Conservation (phyloP, 495 filamentous ascomycete species). For the Schizothecium vesticola region DNA sequence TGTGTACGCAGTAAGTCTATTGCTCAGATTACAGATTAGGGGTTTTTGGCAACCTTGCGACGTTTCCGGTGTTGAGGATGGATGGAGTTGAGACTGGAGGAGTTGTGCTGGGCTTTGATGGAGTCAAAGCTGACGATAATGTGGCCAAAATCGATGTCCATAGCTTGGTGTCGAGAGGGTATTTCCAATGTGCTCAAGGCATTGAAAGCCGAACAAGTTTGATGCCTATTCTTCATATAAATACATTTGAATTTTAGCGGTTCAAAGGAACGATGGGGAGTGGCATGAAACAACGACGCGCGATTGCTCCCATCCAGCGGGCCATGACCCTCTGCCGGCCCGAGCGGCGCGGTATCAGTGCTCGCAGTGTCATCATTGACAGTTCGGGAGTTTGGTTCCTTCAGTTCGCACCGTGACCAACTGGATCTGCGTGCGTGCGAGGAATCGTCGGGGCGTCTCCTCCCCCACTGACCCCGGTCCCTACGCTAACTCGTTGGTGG, state of each 20-base stretch:
- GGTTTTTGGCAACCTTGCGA: not conserved
- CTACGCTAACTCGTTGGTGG: conserved; percentile 7
- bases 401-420: not conserved
- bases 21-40: not conserved
- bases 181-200: not conserved
- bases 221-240: not conserved
- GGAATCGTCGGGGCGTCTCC: not conserved
- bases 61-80: not conserved
- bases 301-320: not conserved
- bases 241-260: not conserved
- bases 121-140: no score
- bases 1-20: no score
- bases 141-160: no score
- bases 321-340: not conserved
- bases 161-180: no score
- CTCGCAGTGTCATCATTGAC: not conserved
- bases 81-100: no score
- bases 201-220: not conserved
- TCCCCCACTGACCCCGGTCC: conserved; percentile 7
- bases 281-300: not conserved
- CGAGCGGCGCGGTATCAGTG: not conserved
- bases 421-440: not conserved
- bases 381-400: not conserved
- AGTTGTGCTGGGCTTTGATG: no score
- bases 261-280: not conserved